Evolutionary conservation across 495 filamentous ascomycete genomes (phyloP), one percentile per base, ranked within the genome.

Genomic region (Hypoxylon intermedium): DNA sequence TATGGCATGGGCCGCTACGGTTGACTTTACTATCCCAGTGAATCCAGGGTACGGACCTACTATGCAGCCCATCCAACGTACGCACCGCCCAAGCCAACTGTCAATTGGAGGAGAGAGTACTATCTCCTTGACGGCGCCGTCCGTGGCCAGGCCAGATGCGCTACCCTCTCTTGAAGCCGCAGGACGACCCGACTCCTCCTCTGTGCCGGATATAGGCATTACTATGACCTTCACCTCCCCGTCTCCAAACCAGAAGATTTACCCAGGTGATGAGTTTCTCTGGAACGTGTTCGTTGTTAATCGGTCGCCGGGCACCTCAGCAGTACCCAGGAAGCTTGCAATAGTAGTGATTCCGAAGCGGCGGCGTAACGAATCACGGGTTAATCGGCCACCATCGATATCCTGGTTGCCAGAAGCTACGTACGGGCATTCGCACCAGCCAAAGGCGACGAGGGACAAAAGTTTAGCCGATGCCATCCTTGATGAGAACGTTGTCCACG

Each of bases 281-380:
- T 97, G 93, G 93, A 81, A 83, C 34, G 84, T 96, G 15, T 92
- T 96, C 68, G 85, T 98, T 16, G 89, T 96, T 45, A 98, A 98
- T 71, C 88, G 89, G 30, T 76, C 38, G 23, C 75, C 62, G 43
- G 68, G 42, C 66, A 63, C 74, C 55, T 42, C 71, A 2, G 53
- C 69, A 6, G 45, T 78, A 19, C 74, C 87, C 23, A 86, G 90
- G 7, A 95, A 93, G 67, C 83, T 98, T 20, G 87, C 89, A 5
- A 80, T 98, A 16, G 72, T 89, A n/a, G 87, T 86, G 2, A 83
- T 96, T 20, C 90, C 91, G 0, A 89, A 87, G 57, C 82, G 91
- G n/a, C 86, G 88, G 48, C 81, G 85, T 30, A 81, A 84, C 31
- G 87, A 91, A 33, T 72, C 81, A 24, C 81, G 85, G n/a, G 84